Evolutionary conservation across 2,329 filamentous ascomycete genomes (phyloP).

Genomic region (Aspergillus piperis): DNA sequence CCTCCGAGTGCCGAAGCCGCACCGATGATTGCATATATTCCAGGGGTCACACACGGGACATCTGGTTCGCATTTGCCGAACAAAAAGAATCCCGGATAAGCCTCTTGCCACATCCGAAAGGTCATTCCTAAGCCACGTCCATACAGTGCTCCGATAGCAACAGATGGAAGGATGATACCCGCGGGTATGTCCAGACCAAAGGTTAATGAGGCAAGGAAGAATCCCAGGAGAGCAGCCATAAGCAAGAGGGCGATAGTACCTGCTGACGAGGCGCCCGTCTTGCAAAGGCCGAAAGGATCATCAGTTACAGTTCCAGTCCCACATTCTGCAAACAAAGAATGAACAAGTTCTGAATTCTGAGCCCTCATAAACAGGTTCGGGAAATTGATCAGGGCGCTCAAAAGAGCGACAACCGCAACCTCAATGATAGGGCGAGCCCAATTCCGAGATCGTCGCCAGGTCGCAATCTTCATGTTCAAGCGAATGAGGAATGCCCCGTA

Average conservation of each 20-base stretch:
- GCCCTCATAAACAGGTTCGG: constrained; percentile 96
- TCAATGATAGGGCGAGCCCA: constrained; percentile 75
- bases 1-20: constrained; percentile 92
- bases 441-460: constrained; percentile 72
- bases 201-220: constrained; percentile 81
- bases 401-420: constrained; percentile 73
- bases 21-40: constrained; percentile 94
- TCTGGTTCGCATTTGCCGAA: constrained; percentile 84
- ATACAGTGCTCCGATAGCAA: constrained; percentile 89
- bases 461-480: constrained; percentile 82
- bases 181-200: constrained; percentile 95
- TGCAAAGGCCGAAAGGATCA: constrained; percentile 88
- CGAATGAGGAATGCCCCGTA: constrained; percentile 96
- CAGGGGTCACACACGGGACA: constrained; percentile 83
- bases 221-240: constrained; percentile 78
- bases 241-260: constrained; percentile 81
- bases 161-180: constrained; percentile 91
- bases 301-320: constrained; percentile 59
- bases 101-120: constrained; percentile 82
- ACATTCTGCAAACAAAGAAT: constrained; percentile 89
- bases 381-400: constrained; percentile 90
- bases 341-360: constrained; percentile 87
- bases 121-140: constrained; percentile 87
- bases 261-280: constrained; percentile 77
- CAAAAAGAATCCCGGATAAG: constrained; percentile 72